phyloP scores from a whole-genome alignment of 1,284 basidiomycete genomes.

The Moesziomyces globuligerus region DNA sequence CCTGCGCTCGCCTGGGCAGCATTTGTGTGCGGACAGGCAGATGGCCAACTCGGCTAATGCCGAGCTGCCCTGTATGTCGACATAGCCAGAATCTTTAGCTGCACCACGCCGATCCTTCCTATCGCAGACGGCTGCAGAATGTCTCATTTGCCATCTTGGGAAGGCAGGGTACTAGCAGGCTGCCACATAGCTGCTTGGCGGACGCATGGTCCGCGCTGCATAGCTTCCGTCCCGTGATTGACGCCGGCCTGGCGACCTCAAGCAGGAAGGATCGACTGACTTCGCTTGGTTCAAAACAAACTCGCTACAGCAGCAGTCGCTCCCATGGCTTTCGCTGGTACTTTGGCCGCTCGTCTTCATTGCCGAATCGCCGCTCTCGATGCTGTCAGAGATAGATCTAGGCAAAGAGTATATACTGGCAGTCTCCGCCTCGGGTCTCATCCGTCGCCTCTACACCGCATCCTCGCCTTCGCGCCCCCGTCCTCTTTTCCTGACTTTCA shows the following conservation, averaged over 20 bases:
- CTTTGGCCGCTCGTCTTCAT: too few species aligned
- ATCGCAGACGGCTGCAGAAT: conserved; percentile 13
- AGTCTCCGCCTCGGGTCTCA: too few species aligned
- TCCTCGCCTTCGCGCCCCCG: too few species aligned
- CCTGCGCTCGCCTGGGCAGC: neutral
- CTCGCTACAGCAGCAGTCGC: neutral
- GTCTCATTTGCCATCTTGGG: conserved; percentile 25
- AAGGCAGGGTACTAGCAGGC: neutral
- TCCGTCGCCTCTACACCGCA: too few species aligned
- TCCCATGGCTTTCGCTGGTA: too few species aligned
- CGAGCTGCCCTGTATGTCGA: conserved; percentile 4
- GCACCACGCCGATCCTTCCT: conserved; percentile 31
- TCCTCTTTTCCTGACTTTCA: too few species aligned
- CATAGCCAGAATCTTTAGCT: conserved; percentile 6
- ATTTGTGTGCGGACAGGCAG: neutral
- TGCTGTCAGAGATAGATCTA: too few species aligned
- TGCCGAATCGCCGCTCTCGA: too few species aligned
- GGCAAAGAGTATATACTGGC: too few species aligned
- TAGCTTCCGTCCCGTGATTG: neutral
- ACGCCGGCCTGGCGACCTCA: neutral
- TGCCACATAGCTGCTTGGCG: neutral
- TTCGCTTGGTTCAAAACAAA: neutral
- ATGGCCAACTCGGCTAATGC: neutral
- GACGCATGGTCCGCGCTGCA: neutral
- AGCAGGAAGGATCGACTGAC: neutral